Evolutionary conservation across 2,329 filamentous ascomycete genomes (phyloP), one percentile per base, ranked within the genome.

Genomic region (Penicillium psychrosexuale): DNA sequence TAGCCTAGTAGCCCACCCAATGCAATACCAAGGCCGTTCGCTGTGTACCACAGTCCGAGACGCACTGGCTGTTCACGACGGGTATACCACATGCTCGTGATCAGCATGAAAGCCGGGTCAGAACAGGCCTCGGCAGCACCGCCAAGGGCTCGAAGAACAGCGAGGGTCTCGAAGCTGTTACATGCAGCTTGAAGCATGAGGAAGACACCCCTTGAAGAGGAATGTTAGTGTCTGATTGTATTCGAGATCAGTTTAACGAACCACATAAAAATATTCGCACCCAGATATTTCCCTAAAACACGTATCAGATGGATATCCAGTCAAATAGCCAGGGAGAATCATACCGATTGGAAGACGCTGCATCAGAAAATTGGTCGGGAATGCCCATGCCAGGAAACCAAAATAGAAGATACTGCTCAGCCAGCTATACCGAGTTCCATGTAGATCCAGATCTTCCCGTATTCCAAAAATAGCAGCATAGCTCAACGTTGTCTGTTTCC

Each of bases 381-480:
- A 75, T 0, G 78, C 79, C 79, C 79, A 82, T 15, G 73, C 75
- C 17, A 84, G 62, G 57, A 79, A 84, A 0, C 80, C 81, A 58
- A 83, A 79, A 58, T 84, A 82, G 67, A 84, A 84, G 13, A 83
- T 77, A 55, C 75, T 78, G 34, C 73, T 78, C 0, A 83, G 70
- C 78, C 81, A 84, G 55, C 74, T 82, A 62, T 87, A 87, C 58
- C 86, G 74, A 0, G 78, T 77, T 1, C 82, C 82, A n/a, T 77
- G 72, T 1, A 87, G 74, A 13, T 78, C 60, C 8, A 87, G 75
- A 57, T 85, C 84, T 2, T 84, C 77, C 22, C 77, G 75, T 56
- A 88, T 82, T 1, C 84, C 84, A 55, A 87, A 86, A 47, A 88
- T 83, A 19, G 85, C 84, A 0, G 85, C 84, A 60, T 86, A 87